These are phyloP conservation scores for Fusarium ramigenum DNA, from an alignment of 2,329 filamentous ascomycete genomes.

Conservation along the genomic window DNA sequence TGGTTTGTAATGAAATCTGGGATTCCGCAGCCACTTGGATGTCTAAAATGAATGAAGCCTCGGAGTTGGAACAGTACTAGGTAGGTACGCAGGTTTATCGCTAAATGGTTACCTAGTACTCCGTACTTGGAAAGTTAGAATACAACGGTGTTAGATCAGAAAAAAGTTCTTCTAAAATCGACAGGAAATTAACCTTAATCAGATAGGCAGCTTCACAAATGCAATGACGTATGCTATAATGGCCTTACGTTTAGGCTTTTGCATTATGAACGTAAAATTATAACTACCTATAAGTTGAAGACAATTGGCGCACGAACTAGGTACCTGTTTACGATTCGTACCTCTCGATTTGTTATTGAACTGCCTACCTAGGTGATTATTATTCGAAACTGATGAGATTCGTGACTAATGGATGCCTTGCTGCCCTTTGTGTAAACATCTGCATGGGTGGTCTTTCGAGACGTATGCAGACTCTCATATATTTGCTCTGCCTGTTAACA, in stretches of 20 bases:
- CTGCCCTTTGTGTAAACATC: not conserved
- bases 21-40: not conserved
- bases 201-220: not conserved
- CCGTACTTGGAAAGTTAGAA: not conserved
- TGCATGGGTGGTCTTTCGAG: not conserved
- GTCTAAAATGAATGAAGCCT: not conserved
- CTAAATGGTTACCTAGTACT: too few relatives aligned
- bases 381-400: not conserved
- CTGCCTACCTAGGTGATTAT: not conserved
- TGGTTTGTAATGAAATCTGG: slow-evolving; percentile 25
- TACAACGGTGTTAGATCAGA: not conserved
- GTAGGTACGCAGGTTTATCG: not conserved
- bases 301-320: not conserved
- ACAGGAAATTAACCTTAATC: too few relatives aligned
- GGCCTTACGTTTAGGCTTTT: not conserved
- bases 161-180: too few relatives aligned
- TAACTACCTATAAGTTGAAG: not conserved
- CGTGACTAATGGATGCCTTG: not conserved
- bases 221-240: not conserved
- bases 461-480: not conserved
- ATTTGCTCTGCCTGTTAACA: not conserved
- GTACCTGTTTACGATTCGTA: not conserved
- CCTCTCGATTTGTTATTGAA: not conserved
- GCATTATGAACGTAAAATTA: not conserved
- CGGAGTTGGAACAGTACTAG: not conserved